Evolutionary conservation across 495 filamentous ascomycete species (phyloP), one percentile per base, ranked within the genome.

Genomic region (Pseudotulostoma volvatum): DNA sequence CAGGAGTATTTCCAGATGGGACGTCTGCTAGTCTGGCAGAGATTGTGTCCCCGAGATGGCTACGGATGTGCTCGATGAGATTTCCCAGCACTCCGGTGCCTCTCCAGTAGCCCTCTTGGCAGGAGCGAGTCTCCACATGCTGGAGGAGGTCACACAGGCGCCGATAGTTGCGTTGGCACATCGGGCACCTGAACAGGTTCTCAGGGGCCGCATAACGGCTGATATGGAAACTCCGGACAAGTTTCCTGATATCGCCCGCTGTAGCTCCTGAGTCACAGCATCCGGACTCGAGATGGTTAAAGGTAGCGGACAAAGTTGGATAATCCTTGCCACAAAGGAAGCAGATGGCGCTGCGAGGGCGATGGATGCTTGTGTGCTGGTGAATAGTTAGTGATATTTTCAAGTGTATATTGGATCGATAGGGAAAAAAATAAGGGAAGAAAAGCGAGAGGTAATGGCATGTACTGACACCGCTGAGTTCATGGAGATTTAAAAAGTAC

Each of bases 261-360:
- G 19, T 17, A 21, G 38, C 28, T 16, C 38, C 38, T 16, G 31
- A 13, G 9, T 7, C 8, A 8, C 38, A 40, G 3, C 9, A 33
- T 9, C 19, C 38, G 1, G 38, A 40, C 23, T 40, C 38, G 8
- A 40, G 33, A 13, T 40, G 38, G 19, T 40, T 40, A 28, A 40
- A 34, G 0, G n/a, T 13, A 8, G 38, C 30, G 7, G 38, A 33
- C 16, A 14, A 18, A 7, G 34, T 33, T 2, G 30, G 11, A 17
- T 33, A 40, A 16, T 18, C 23, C 18, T 40, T 28, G 2, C 11
- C 11, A 16, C 38, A 40, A 11, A 40, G 15, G 18, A 34, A 4
- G 17, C 38, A 40, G 2, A 18, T 1, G 2, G 34, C 31, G 0
- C 7, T 34, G 18, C 25, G 17, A 8, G 38, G 38, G 2, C 38